A percentile compares a stretch with the other conserved stretches of the same genome.
Conservation (phyloP, 345 rosid species). For the Pelargonium nanum region DNA sequence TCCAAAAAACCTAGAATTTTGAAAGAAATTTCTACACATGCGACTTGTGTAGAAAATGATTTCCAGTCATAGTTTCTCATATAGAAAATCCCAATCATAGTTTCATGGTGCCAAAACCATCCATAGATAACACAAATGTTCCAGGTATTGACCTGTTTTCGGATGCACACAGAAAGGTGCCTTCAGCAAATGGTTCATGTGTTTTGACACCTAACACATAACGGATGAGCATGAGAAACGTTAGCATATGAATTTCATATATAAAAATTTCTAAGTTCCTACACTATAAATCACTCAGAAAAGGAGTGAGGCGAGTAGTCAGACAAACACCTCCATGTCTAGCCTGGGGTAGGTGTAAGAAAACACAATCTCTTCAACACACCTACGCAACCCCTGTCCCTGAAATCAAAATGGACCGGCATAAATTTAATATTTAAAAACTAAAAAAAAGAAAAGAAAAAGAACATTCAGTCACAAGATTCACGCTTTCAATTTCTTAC, state of each 20-base stretch:
- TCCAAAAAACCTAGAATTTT: too few species aligned
- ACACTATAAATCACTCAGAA: not conserved
- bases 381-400: conserved; percentile 59
- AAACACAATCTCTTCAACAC: conserved; percentile 82
- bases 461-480: not conserved
- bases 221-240: not conserved
- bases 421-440: too few species aligned
- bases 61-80: too few species aligned
- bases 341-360: conserved; percentile 80
- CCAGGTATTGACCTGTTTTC: conserved; percentile 48
- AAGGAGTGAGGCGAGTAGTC: not conserved
- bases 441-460: too few species aligned
- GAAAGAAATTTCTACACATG: too few species aligned
- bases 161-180: conserved; percentile 97
- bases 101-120: too few species aligned
- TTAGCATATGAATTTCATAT: not conserved
- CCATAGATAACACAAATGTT: not conserved
- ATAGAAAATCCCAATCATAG: too few species aligned
- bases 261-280: not conserved
- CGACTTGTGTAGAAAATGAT: too few species aligned
- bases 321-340: conserved; percentile 80
- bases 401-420: conserved; percentile 19
- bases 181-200: conserved; percentile 94
- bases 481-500: conserved; percentile 18
- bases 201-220: conserved; percentile 65